Evolutionary conservation across 1,284 basidiomycete genomes (phyloP).

Genomic region (Tausonia pullulans): DNA sequence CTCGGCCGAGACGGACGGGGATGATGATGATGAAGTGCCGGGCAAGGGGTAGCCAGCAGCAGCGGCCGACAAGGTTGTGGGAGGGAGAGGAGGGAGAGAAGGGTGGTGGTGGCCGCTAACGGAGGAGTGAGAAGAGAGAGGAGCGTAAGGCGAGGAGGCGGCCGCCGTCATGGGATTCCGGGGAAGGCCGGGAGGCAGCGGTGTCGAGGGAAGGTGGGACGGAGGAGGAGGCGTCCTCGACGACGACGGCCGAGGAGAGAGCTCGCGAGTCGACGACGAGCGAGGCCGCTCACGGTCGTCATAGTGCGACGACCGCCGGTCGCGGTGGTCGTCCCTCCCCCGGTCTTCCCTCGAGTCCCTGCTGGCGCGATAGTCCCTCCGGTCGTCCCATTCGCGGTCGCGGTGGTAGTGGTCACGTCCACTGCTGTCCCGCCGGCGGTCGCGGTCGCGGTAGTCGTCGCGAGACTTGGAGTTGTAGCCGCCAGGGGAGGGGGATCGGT

Average conservation of each 20-base stretch:
- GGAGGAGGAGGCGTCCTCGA: not conserved
- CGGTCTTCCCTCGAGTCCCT: constrained; percentile 8
- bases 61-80: not conserved
- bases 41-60: not conserved
- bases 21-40: not conserved
- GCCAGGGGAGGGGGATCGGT: constrained; percentile 4
- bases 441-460: not conserved
- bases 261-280: not conserved
- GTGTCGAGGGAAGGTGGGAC: not conserved
- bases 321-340: constrained; percentile 22
- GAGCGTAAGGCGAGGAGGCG: not conserved
- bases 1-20: not conserved
- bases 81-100: constrained; percentile 5
- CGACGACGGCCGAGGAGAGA: not conserved
- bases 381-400: constrained; percentile 21
- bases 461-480: not conserved
- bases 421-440: constrained; percentile 11
- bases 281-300: not conserved
- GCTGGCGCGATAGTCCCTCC: constrained; percentile 14
- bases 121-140: not conserved
- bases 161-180: not conserved
- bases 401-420: constrained; percentile 21
- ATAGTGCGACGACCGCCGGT: constrained; percentile 1
- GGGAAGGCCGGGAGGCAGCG: not conserved
- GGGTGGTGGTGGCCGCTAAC: not conserved